Evolutionary conservation across 371 early-diverging fungal genomes (phyloP).

Genomic region (Chytridiales sp.): DNA sequence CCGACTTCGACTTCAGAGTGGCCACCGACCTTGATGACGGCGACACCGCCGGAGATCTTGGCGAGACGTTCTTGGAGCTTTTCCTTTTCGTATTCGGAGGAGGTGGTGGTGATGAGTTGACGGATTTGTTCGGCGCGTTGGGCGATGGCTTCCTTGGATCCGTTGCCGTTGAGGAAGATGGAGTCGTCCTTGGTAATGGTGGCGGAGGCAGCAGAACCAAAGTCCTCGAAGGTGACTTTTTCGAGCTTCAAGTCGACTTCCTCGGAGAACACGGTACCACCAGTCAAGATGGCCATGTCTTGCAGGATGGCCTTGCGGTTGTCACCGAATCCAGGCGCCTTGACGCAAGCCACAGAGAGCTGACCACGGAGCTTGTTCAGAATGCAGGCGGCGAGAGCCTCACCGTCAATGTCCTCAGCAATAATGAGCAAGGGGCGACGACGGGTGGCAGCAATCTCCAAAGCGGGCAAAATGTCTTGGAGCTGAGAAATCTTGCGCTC

Average conservation of each 20-base stretch:
- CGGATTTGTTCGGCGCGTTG: conserved; percentile 97
- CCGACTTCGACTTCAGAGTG: conserved; percentile 97
- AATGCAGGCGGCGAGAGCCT: conserved; percentile 97
- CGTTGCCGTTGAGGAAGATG: conserved; percentile 91
- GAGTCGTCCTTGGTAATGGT: conserved; percentile 98
- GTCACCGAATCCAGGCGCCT: conserved; percentile 98
- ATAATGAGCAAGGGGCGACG: conserved; percentile 95
- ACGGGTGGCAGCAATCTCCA: conserved; percentile 90
- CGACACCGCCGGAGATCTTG: conserved; percentile 96
- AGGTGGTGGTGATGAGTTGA: conserved; percentile 76
- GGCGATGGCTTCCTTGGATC: conserved; percentile 80
- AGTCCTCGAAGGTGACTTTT: conserved; percentile 84
- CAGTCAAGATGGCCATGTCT: conserved; percentile 93
- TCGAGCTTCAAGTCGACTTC: conserved; percentile 95
- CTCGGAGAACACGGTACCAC: conserved; percentile 91
- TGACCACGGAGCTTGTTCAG: conserved; percentile 98
- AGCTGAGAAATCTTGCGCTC: conserved; percentile 96
- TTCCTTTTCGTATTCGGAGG: conserved; percentile 96
- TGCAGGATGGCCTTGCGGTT: conserved; percentile 97
- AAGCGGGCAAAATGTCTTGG: conserved; percentile 92
- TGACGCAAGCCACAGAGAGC: conserved; percentile 92
- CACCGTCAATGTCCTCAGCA: conserved; percentile 97
- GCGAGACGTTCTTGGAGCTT: conserved; percentile 98
- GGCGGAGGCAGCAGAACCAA: conserved; percentile 84
- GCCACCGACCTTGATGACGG: conserved; percentile 97